Evolutionary conservation across 2,329 filamentous ascomycete genomes (phyloP).

Genomic region (Uncinocarpus reesii): DNA sequence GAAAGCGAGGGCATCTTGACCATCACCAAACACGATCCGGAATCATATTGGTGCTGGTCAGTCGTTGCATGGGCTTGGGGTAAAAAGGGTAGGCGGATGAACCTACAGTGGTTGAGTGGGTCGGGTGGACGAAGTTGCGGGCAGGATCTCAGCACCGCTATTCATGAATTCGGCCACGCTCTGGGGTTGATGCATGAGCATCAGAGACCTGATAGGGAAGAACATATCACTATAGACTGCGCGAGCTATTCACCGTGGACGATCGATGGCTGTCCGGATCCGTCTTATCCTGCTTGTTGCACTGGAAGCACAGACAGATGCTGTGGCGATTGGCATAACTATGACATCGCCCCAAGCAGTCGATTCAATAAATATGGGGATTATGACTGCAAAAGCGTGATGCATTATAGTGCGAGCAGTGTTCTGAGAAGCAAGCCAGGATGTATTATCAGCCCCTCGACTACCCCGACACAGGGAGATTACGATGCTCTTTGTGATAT

Average conservation of each 20-base stretch:
- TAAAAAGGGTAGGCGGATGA: slow-evolving; percentile 9
- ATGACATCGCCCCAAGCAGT: slow-evolving; percentile 1
- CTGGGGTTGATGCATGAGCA: slow-evolving; percentile 10
- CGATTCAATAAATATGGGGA: slow-evolving; percentile 6
- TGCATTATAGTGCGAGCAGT: slow-evolving; percentile 6
- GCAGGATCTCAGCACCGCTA: slow-evolving; percentile 8
- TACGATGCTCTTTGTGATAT: slow-evolving; percentile 7
- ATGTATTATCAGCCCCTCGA: slow-evolving; percentile 3
- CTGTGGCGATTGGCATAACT: slow-evolving; percentile 9
- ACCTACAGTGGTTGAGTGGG: slow-evolving; percentile 7
- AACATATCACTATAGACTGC: slow-evolving; percentile 7
- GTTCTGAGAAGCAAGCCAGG: slow-evolving; percentile 7
- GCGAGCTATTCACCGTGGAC: slow-evolving; percentile 8
- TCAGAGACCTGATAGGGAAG: slow-evolving; percentile 7
- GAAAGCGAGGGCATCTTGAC: slow-evolving; percentile 7
- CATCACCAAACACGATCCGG: slow-evolving; percentile 8
- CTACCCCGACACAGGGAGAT: slow-evolving; percentile 4
- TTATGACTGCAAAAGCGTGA: slow-evolving; percentile 8
- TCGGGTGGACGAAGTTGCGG: slow-evolving; percentile 5
- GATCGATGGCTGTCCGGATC: not conserved
- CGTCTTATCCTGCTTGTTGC: slow-evolving; percentile 7
- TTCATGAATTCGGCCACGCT: slow-evolving; percentile 9
- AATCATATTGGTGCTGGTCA: slow-evolving; percentile 9
- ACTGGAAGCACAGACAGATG: slow-evolving; percentile 5
- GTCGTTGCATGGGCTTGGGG: slow-evolving; percentile 3